A percentile compares a stretch with the other conserved stretches of the same genome.
Conservation (phyloP, 768 basidiomycete genomes). For the Lentinula detonsa region DNA sequence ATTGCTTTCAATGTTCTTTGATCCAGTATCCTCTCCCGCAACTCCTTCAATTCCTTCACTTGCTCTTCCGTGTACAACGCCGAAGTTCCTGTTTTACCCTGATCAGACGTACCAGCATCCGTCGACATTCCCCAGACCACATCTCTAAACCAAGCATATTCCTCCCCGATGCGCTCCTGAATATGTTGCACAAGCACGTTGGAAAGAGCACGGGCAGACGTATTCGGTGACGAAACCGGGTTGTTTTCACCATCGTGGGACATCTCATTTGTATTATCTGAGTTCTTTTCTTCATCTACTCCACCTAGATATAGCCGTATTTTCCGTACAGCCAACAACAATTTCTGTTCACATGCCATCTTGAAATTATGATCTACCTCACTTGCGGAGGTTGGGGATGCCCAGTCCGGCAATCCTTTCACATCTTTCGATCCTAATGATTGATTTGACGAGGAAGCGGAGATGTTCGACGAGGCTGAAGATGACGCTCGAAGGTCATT, state of each 20-base stretch:
- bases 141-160: conserved; percentile 71
- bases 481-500: background rate
- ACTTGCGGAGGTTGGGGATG: conserved; percentile 42
- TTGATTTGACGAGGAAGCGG: background rate
- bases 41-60: conserved; percentile 30
- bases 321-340: conserved; percentile 48
- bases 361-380: conserved; percentile 50
- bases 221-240: background rate
- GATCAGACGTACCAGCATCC: conserved; percentile 5
- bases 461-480: background rate
- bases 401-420: conserved; percentile 29
- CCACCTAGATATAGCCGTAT: conserved; percentile 79
- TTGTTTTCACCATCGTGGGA: background rate
- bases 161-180: conserved; percentile 66
- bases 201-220: background rate
- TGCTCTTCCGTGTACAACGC: conserved; percentile 17
- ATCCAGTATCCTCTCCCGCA: conserved; percentile 10
- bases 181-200: conserved; percentile 70
- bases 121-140: conserved; percentile 45
- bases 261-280: background rate
- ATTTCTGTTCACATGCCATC: conserved; percentile 45
- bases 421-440: conserved; percentile 10
- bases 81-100: background rate
- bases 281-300: conserved; percentile 43
- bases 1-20: conserved; percentile 10